These are phyloP conservation scores for Azolla pinnata DNA, from an alignment of 75 land plant genomes.

Conservation along the genomic window DNA sequence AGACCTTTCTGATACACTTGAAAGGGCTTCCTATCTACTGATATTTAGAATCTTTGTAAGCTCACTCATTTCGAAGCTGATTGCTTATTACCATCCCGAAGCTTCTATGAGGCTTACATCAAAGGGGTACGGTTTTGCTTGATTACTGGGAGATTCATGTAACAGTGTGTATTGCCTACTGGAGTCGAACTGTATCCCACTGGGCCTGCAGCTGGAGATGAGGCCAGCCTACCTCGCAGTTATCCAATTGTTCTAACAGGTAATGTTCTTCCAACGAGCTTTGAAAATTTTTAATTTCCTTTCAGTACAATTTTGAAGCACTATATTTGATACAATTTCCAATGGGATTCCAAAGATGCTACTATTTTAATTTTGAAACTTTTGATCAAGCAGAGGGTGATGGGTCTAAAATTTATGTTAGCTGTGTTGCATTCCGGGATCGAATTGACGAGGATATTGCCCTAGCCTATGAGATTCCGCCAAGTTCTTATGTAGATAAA, in stretches of 20 bases:
- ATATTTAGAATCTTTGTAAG: too few species aligned
- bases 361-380: too few species aligned
- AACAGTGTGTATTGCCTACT: constrained; percentile 88
- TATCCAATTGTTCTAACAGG: constrained; percentile 94
- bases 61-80: too few species aligned
- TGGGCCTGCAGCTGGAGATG: constrained; percentile 51
- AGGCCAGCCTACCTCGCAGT: constrained; percentile 55
- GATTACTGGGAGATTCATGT: too few species aligned
- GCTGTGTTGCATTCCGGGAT: constrained; percentile 95
- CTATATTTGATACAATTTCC: background rate
- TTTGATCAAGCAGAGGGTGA: constrained; percentile 74
- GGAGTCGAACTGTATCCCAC: constrained; percentile 73
- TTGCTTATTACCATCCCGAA: too few species aligned
- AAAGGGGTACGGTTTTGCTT: too few species aligned
- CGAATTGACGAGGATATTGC: constrained; percentile 90
- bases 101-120: too few species aligned
- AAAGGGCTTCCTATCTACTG: too few species aligned
- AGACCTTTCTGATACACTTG: too few species aligned
- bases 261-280: too few species aligned
- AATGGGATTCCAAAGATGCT: too few species aligned
- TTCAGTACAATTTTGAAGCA: background rate
- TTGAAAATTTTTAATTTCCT: too few species aligned
- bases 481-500: constrained; percentile 89
- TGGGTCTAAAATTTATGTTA: constrained; percentile 91
- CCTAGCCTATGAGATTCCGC: constrained; percentile 73